phyloP scores from a whole-genome alignment of 352 stramenopile genomes.

The Phytophthora podocarpi region DNA sequence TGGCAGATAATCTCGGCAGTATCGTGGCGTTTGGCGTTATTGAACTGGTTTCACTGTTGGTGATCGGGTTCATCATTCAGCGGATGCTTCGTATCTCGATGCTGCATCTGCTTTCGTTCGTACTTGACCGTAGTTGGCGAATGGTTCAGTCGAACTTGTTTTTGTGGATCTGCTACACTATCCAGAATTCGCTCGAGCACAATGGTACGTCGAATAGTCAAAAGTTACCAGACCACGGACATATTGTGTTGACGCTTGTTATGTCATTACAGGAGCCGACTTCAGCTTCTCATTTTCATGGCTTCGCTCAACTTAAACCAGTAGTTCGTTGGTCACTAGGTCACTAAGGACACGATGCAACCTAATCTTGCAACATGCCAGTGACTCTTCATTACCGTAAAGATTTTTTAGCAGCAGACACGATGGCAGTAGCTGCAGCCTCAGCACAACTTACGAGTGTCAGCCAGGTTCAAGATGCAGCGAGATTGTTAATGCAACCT shows the following conservation, averaged over 20 bases:
- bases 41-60: background rate
- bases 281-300: conserved; percentile 27
- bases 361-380: background rate
- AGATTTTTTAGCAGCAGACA: too few species aligned
- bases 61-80: background rate
- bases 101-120: background rate
- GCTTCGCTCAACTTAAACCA: background rate
- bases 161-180: conserved; percentile 18
- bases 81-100: conserved; percentile 8
- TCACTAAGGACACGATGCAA: too few species aligned
- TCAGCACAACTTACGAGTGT: conserved; percentile 4
- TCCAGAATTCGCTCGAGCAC: conserved; percentile 10
- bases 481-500: conserved; percentile 12
- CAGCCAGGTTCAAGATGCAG: conserved; percentile 17
- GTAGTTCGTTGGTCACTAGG: too few species aligned
- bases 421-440: too few species aligned
- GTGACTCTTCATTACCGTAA: conserved; percentile 20
- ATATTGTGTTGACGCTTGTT: too few species aligned
- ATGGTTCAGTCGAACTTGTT: conserved; percentile 12
- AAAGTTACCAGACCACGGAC: too few species aligned
- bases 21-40: background rate
- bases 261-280: background rate
- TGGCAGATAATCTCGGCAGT: background rate
- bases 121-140: conserved; percentile 8
- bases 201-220: conserved; percentile 7